A percentile compares a stretch with the other conserved stretches of the same genome.
phyloP scores from a whole-genome alignment of 306 rosid species.

The Prinsepia uniflora region DNA sequence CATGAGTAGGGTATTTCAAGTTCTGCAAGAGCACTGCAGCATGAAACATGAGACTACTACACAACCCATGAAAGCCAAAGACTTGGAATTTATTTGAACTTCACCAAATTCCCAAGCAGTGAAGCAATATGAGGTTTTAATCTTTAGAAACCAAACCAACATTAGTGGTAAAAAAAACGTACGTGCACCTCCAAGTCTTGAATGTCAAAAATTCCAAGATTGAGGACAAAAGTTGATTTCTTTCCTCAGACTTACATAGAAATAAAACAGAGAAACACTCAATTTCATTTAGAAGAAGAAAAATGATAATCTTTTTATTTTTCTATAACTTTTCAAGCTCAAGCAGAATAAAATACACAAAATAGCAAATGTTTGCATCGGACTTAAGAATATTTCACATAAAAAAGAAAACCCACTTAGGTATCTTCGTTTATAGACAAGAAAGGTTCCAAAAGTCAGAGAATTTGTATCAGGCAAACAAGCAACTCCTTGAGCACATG shows the following conservation, averaged over 20 bases:
- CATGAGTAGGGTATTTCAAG: background rate
- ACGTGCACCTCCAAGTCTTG: background rate
- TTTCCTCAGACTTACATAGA: background rate
- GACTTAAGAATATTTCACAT: background rate
- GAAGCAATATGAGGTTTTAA: background rate
- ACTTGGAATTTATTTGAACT: background rate
- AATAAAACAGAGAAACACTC: background rate
- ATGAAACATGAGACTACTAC: too few relatives aligned
- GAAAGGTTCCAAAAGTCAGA: too few relatives aligned
- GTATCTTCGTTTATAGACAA: too few relatives aligned
- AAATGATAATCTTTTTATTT: background rate
- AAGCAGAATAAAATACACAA: background rate
- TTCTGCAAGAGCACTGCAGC: background rate
- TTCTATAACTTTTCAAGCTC: background rate
- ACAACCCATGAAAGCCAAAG: conserved; percentile 1
- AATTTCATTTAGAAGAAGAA: background rate
- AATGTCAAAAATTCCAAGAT: background rate
- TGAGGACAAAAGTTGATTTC: background rate
- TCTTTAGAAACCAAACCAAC: background rate
- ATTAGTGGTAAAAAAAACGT: background rate
- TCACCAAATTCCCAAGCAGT: background rate
- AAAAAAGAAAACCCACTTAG: background rate
- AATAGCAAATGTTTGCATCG: conserved; percentile 3
- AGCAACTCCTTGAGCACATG: conserved; percentile 17
- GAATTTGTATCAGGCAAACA: background rate